Evolutionary conservation across 371 early-diverging fungal genomes (phyloP).

Genomic region (Mucor sp.): DNA sequence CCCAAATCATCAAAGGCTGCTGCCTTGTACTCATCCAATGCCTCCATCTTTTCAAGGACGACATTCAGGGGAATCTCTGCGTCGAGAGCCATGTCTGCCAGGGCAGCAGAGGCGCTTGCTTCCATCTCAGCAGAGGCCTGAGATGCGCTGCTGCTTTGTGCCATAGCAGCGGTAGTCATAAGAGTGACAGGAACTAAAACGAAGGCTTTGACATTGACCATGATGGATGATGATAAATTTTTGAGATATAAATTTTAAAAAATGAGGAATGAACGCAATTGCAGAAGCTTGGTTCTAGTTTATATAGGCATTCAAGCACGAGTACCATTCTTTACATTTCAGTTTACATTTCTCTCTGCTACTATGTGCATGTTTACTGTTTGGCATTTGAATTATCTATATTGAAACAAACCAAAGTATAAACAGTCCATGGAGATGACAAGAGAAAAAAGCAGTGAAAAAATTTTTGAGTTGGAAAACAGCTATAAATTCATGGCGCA

Average conservation of each 20-base stretch:
- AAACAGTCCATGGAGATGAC: slow-evolving; percentile 7
- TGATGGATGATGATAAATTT: background rate
- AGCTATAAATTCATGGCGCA: background rate
- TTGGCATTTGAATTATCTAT: too few species aligned
- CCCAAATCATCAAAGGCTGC: background rate
- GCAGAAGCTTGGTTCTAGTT: background rate
- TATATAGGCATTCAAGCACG: background rate
- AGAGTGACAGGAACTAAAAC: background rate
- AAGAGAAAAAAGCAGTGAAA: slow-evolving; percentile 19
- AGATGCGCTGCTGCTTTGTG: background rate
- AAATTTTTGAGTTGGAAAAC: slow-evolving; percentile 7
- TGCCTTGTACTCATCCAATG: background rate
- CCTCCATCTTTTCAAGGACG: background rate
- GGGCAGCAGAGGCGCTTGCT: background rate
- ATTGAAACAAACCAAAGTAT: background rate
- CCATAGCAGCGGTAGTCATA: background rate
- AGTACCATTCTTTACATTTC: background rate
- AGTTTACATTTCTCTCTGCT: background rate
- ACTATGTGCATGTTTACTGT: background rate
- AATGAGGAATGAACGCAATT: background rate
- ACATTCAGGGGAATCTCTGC: background rate
- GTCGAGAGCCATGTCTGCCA: background rate
- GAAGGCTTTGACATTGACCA: background rate
- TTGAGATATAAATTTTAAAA: background rate
- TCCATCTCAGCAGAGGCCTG: background rate